Evolutionary conservation across 805 yeast genomes (phyloP).

Genomic region (Metschnikowia proteae): DNA sequence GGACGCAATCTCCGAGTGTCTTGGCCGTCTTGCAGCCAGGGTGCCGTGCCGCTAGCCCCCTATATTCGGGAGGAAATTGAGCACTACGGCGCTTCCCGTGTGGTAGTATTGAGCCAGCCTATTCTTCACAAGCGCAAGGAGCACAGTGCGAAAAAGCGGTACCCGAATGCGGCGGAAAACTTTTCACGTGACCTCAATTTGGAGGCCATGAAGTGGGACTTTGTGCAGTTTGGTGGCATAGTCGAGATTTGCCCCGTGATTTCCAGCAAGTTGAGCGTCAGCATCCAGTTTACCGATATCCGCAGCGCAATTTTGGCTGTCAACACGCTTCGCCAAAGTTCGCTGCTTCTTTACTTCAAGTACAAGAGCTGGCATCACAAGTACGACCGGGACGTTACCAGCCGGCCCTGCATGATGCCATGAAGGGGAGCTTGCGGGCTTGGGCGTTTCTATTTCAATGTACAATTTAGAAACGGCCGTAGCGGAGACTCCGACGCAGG

Average conservation of each 20-base stretch:
- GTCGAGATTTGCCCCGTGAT: constrained; percentile 64
- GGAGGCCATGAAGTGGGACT: constrained; percentile 45
- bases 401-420: constrained; percentile 41
- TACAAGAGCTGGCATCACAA: constrained; percentile 60
- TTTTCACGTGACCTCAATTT: constrained; percentile 44
- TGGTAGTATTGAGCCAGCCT: constrained; percentile 40
- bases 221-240: constrained; percentile 54
- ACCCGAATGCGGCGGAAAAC: constrained; percentile 43
- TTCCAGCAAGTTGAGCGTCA: constrained; percentile 58
- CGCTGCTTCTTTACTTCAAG: constrained; percentile 24
- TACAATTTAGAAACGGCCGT: too few relatives aligned
- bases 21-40: constrained; percentile 36
- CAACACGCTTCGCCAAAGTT: constrained; percentile 17
- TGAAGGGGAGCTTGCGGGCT: too few relatives aligned
- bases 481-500: too few relatives aligned
- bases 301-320: constrained; percentile 57
- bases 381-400: constrained; percentile 68
- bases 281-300: constrained; percentile 57
- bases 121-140: constrained; percentile 1
- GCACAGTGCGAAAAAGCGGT: constrained; percentile 11
- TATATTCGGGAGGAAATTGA: constrained; percentile 30
- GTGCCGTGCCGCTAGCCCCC: constrained; percentile 24
- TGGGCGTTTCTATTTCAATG: too few relatives aligned
- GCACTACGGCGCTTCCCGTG: constrained; percentile 50
- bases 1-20: constrained; percentile 47